Evolutionary conservation across 768 basidiomycete genomes (phyloP), one percentile per base, ranked within the genome.

Genomic region (Mrakia blollopis): DNA sequence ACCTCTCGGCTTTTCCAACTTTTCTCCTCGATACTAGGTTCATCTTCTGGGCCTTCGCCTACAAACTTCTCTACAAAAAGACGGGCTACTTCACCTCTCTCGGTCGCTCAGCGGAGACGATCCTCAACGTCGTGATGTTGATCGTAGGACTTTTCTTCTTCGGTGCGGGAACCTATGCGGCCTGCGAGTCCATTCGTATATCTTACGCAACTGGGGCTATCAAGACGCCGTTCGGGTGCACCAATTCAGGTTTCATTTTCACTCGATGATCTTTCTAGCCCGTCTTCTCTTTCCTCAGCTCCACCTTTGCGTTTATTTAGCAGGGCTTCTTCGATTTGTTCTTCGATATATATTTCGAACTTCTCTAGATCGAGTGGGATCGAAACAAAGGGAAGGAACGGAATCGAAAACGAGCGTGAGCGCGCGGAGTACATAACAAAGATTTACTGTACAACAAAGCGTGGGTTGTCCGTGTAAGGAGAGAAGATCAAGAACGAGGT

Each of bases 171-270:
- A 81, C 79, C 2, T 80, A 80, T 67, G 77, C 80, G 3, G 57
- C 75, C n/a, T 76, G 76, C 0, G 74, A 80, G 70, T 78, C 74
- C 30, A 80, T 80, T 72, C 78, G 75, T 35, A 79, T 78, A 67
- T 79, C 77, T 7, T 80, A 79, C 47, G 72, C 71, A n/a, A 62
- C 52, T 1, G 79, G 79, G n/a, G n/a, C 52, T 21, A 79, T 80
- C 75, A 80, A 81, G 70, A 78, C 72, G 9, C 79, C 80, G 5
- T 81, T 81, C 73, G 68, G 72, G n/a, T 81, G 80, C 73, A 72
- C 30, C 69, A 78, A 79, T 52, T 67, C 61, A 50, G 79, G 79
- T 1, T 79, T 79, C 79, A 32, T 11, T 21, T 50, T 50, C 16
- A 50, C 47, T 2, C 10, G 47, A 18, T 50, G 18, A 50, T 50